Conservation (phyloP, 768 basidiomycete genomes). For the Trametes coccinea region DNA sequence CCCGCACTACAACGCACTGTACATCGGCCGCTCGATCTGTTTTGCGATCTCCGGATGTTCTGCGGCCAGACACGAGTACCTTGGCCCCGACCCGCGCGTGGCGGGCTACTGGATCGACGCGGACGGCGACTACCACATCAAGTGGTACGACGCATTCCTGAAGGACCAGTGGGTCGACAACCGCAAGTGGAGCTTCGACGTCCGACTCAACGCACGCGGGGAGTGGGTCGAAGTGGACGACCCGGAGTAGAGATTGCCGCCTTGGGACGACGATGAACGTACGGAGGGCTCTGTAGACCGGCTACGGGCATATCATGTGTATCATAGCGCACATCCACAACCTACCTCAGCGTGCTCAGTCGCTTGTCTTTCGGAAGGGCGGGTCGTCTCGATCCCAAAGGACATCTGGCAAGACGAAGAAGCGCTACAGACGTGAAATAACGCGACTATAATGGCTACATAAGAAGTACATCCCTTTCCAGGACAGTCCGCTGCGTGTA, state of each 20-base stretch:
- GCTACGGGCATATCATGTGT: not conserved
- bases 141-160: slow-evolving; percentile 47
- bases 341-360: not conserved
- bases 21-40: not conserved
- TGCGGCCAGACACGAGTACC: slow-evolving; percentile 41
- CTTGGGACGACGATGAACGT: not conserved
- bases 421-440: no score
- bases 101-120: slow-evolving; percentile 42
- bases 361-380: not conserved
- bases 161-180: slow-evolving; percentile 45
- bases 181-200: slow-evolving; percentile 42
- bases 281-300: no score
- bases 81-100: slow-evolving; percentile 46
- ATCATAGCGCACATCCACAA: not conserved
- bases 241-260: not conserved
- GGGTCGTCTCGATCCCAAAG: no score
- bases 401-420: not conserved
- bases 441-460: slow-evolving; percentile 3
- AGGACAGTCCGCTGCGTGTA: not conserved
- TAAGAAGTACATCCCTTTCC: not conserved
- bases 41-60: no score
- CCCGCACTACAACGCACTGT: not conserved
- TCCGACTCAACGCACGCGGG: slow-evolving; percentile 35
- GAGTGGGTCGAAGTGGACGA: slow-evolving; percentile 42
- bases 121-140: slow-evolving; percentile 41